phyloP scores from a whole-genome alignment of 1,139 yeast species.

The Yamadazyma triangularis region DNA sequence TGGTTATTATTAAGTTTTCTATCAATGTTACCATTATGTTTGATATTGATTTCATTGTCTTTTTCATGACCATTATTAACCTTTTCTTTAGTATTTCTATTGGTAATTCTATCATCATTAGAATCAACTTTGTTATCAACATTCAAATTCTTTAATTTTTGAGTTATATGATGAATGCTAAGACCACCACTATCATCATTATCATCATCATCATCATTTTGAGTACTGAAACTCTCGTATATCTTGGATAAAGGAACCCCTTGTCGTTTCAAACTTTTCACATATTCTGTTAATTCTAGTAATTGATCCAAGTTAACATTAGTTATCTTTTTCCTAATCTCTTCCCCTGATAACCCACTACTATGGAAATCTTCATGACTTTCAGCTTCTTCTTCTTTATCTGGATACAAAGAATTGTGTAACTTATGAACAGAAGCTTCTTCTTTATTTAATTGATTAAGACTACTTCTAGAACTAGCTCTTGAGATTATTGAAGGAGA shows the following conservation, averaged over 20 bases:
- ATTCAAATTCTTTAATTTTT: conserved; percentile 8
- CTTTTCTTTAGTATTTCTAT: not conserved
- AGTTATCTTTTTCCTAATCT: conserved; percentile 46
- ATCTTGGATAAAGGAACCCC: conserved; percentile 50
- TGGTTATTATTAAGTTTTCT: not conserved
- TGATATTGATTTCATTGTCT: not conserved
- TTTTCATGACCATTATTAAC: not conserved
- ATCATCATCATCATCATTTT: conserved; percentile 1
- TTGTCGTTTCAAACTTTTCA: conserved; percentile 44
- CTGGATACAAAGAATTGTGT: conserved; percentile 21
- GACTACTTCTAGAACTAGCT: conserved; percentile 32
- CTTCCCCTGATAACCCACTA: conserved; percentile 53
- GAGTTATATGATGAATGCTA: conserved; percentile 13
- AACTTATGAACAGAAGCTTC: conserved; percentile 40
- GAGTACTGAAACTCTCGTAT: conserved; percentile 1
- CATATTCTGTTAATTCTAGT: conserved; percentile 44
- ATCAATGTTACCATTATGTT: not conserved
- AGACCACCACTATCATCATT: conserved; percentile 5
- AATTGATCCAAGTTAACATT: conserved; percentile 47
- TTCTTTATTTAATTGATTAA: conserved; percentile 32
- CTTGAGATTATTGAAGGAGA: conserved; percentile 27
- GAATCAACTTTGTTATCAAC: not conserved
- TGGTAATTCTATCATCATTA: not conserved
- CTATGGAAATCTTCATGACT: too few species aligned
- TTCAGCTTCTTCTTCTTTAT: too few species aligned